Base-by-base conservation (phyloP, 352 stramenopile genomes). In the Phytophthora meadii region DNA sequence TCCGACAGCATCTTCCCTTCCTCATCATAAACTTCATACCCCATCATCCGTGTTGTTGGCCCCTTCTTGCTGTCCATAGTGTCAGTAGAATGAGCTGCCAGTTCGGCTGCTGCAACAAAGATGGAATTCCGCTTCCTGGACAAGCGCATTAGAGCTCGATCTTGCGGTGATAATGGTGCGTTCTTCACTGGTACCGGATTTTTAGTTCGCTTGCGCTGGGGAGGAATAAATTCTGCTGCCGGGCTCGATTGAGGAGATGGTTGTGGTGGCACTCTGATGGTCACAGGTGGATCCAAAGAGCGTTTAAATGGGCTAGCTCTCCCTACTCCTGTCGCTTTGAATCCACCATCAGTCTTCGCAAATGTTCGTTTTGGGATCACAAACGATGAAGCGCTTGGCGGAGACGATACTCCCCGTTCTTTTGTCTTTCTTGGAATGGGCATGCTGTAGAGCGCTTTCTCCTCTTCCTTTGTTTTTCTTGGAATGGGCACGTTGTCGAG, bases 61-160 rank as follows among this genome's bases (percentile, higher is more conserved):
- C 14, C 37, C 17, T 57, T 69, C 36, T 49, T 57, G 17, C 1
- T 58, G 24, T 30, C 41, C 32, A n/a, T 51, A 47, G 22, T 50
- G 42, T 47, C 46, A 51, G 39, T 24, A 37, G 5, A 30, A 28
- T 46, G 49, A 52, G 45, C 55, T 58, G 59, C 34, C 6, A 74
- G 42, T 32, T 77, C 70, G 25, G 34, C n/a, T 11, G 61, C 40
- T 39, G 65, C 66, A 25, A 64, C 68, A 17, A 82, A 66, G 28
- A 92, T 72, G 27, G 83, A 92, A 36, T 92, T 92, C 4, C 70
- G 54, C 51, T 80, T 88, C 24, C 72, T 81, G 2, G 83, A 72
- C 5, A 87, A 60, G 3, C 74, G 75, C 63, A 89, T 84, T 22
- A 89, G 76, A 6, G 78, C 63, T 30, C 27, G 71, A 50, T 91